A percentile compares a stretch with the other conserved stretches of the same genome.
These are phyloP conservation scores for Vaccinium vitisidaea DNA, from an alignment of 148 eudicot genomes.

Conservation along the genomic window DNA sequence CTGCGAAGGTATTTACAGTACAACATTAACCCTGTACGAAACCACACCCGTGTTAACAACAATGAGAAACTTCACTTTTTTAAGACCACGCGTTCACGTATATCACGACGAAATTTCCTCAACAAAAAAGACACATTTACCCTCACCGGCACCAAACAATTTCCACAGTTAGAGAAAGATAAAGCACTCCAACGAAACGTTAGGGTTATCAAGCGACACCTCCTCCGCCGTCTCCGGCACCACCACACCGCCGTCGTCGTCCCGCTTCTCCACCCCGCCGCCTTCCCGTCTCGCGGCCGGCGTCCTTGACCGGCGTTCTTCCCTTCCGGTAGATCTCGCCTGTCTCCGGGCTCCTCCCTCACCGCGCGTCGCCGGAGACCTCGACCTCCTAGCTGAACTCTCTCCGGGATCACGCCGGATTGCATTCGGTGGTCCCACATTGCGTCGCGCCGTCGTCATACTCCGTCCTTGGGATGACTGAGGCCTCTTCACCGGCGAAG, in stretches of 20 bases:
- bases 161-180: constrained; percentile 29
- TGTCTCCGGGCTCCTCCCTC: not conserved
- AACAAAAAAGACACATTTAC: constrained; percentile 2
- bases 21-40: not conserved
- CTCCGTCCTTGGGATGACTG: constrained; percentile 11
- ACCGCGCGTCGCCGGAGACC: constrained; percentile 1
- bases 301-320: constrained; percentile 26
- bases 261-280: not conserved
- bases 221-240: constrained; percentile 18
- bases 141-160: not conserved
- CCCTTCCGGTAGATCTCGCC: not conserved
- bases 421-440: constrained; percentile 17
- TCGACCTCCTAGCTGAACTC: constrained; percentile 3
- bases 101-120: not conserved
- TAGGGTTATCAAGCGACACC: constrained; percentile 41
- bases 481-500: constrained; percentile 14
- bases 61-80: not conserved
- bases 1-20: not conserved
- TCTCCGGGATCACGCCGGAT: constrained; percentile 2
- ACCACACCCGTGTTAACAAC: not conserved
- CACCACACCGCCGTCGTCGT: not conserved
- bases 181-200: constrained; percentile 50
- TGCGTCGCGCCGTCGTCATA: constrained; percentile 19
- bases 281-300: constrained; percentile 19
- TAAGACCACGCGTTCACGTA: not conserved